phyloP scores from a whole-genome alignment of 1,284 basidiomycete species.

The Ustilago loliicola region DNA sequence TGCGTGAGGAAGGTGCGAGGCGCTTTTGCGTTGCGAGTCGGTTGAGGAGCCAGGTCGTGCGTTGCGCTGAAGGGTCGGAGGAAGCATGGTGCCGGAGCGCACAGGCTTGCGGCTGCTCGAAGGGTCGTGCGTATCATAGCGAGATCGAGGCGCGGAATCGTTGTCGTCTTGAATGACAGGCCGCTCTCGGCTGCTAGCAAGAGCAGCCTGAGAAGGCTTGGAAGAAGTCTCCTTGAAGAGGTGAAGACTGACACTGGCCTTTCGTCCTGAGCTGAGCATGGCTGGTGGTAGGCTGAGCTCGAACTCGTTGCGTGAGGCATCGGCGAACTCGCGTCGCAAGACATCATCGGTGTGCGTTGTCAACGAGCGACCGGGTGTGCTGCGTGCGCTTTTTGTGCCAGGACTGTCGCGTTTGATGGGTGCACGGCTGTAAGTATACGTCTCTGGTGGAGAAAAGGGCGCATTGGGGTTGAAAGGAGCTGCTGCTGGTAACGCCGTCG shows the following conservation, averaged over 20 bases:
- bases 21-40: conserved; percentile 7
- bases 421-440: conserved; percentile 34
- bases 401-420: conserved; percentile 43
- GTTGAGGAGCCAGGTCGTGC: conserved; percentile 10
- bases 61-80: conserved; percentile 18
- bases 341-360: conserved; percentile 30
- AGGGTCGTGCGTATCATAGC: conserved; percentile 14
- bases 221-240: conserved; percentile 65
- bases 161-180: conserved; percentile 23
- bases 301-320: conserved; percentile 29
- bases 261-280: conserved; percentile 62
- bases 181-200: conserved; percentile 28
- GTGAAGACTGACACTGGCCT: conserved; percentile 63
- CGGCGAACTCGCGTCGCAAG: conserved; percentile 25
- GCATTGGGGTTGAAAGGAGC: conserved; percentile 22
- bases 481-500: conserved; percentile 14
- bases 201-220: conserved; percentile 33
- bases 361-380: conserved; percentile 51
- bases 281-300: conserved; percentile 55
- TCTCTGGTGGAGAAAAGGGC: conserved; percentile 44
- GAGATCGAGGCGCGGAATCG: conserved; percentile 3
- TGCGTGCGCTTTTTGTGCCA: conserved; percentile 45
- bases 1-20: background rate
- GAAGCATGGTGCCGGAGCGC: conserved; percentile 25
- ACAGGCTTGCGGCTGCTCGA: conserved; percentile 19